Percentiles rank a stretch among this genome's conserved stretches.
Evolutionary conservation across 495 filamentous ascomycete genomes (phyloP).

Genomic region (Penicillium odoratum): DNA sequence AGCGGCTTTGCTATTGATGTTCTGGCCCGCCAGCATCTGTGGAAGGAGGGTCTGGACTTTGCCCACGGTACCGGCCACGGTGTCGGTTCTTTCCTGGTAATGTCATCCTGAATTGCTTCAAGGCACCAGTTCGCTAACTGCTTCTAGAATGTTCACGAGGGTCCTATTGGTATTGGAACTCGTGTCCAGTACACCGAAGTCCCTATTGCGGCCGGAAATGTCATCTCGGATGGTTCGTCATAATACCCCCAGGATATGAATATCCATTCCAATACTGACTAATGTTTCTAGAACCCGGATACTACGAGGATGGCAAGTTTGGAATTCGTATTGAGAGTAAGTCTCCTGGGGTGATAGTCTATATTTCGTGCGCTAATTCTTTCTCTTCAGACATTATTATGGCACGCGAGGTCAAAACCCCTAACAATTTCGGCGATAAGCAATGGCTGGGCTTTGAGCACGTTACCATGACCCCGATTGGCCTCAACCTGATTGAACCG

Average conservation of each 20-base stretch:
- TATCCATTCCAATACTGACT: conserved; percentile 17
- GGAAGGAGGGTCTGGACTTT: conserved; percentile 91
- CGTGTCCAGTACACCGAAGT: conserved; percentile 91
- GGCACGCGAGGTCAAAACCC: conserved; percentile 82
- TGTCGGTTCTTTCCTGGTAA: conserved; percentile 80
- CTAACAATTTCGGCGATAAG: conserved; percentile 87
- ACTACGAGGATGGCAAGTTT: conserved; percentile 96
- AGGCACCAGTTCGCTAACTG: conserved; percentile 15
- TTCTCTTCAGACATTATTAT: conserved; percentile 66
- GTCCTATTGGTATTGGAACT: conserved; percentile 94
- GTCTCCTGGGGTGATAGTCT: conserved; percentile 16
- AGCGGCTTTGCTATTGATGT: conserved; percentile 89
- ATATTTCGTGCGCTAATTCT: background rate
- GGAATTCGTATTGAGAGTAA: conserved; percentile 97
- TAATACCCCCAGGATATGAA: background rate
- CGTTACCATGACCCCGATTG: conserved; percentile 95
- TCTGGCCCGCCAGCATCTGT: conserved; percentile 87
- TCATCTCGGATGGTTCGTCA: conserved; percentile 72
- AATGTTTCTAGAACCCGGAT: conserved; percentile 75
- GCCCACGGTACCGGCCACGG: conserved; percentile 97
- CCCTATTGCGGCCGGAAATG: conserved; percentile 83
- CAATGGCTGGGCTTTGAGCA: conserved; percentile 95
- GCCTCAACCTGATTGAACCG: conserved; percentile 81
- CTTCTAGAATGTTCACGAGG: conserved; percentile 88
- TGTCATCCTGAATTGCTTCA: background rate